Evolutionary conservation across 306 rosid genomes (phyloP).

Genomic region (Vicia villosa): DNA sequence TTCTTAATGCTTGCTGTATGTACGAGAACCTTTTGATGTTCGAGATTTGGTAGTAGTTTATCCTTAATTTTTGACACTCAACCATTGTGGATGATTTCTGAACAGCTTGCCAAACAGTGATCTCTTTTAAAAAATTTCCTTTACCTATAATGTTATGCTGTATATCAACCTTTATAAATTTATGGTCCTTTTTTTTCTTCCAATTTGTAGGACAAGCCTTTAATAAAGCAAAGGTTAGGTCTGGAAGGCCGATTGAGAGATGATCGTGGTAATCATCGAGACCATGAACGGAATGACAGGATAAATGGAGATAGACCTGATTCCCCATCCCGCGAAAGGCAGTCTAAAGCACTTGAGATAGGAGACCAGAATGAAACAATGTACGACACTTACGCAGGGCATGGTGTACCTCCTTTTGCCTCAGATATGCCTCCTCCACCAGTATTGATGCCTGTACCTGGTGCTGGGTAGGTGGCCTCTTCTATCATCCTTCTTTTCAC

Average conservation of each 20-base stretch:
- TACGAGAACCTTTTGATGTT: constrained; percentile 15
- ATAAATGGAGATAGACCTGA: constrained; percentile 72
- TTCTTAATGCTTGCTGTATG: background rate
- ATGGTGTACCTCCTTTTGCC: constrained; percentile 68
- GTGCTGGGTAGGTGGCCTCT: constrained; percentile 82
- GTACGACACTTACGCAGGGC: constrained; percentile 78
- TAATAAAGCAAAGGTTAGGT: constrained; percentile 69
- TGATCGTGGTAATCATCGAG: constrained; percentile 84
- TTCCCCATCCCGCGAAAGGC: constrained; percentile 67
- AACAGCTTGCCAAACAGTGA: constrained; percentile 5
- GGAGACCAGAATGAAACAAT: constrained; percentile 84
- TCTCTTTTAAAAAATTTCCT: background rate
- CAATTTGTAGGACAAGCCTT: constrained; percentile 64
- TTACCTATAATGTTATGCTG: constrained; percentile 9
- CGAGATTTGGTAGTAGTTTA: background rate
- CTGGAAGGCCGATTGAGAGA: constrained; percentile 79
- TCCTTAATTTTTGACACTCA: constrained; percentile 13
- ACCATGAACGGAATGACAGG: constrained; percentile 64
- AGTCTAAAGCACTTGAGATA: constrained; percentile 65
- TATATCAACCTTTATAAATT: constrained; percentile 2
- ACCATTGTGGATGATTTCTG: background rate
- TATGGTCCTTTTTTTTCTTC: background rate
- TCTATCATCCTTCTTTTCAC: constrained; percentile 14
- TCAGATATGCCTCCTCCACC: constrained; percentile 86
- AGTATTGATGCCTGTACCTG: constrained; percentile 98